Evolutionary conservation across 768 basidiomycete species (phyloP).

Genomic region (Podaxis sp.): DNA sequence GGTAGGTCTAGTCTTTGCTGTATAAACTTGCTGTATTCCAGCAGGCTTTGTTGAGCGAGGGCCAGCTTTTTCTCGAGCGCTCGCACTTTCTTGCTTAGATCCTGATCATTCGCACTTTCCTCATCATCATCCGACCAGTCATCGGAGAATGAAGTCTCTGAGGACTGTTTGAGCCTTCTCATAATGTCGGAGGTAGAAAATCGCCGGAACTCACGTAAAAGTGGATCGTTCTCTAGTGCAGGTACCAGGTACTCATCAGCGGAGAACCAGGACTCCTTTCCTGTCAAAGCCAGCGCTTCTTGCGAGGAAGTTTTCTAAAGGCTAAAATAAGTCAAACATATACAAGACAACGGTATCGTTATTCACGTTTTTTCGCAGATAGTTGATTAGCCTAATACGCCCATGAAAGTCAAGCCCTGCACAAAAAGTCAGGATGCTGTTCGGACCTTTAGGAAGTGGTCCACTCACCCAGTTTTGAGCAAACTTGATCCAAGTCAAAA

Average conservation of each 20-base stretch:
- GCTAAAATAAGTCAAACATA: slow-evolving; percentile 14
- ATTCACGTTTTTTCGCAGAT: slow-evolving; percentile 73
- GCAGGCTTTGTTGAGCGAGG: slow-evolving; percentile 56
- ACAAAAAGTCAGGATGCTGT: slow-evolving; percentile 3
- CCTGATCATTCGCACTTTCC: slow-evolving; percentile 35
- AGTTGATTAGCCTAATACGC: slow-evolving; percentile 83
- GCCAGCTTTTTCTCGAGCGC: slow-evolving; percentile 63
- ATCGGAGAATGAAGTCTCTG: slow-evolving; percentile 60
- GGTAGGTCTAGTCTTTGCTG: slow-evolving; percentile 50
- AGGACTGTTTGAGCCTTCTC: slow-evolving; percentile 9
- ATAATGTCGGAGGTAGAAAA: neutral
- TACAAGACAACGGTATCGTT: neutral
- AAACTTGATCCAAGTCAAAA: slow-evolving; percentile 59
- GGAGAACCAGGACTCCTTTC: slow-evolving; percentile 60
- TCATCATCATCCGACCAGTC: slow-evolving; percentile 82
- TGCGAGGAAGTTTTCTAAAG: slow-evolving; percentile 52
- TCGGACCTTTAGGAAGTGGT: neutral
- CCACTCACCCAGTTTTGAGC: slow-evolving; percentile 54
- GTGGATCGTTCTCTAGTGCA: slow-evolving; percentile 79
- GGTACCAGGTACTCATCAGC: slow-evolving; percentile 85
- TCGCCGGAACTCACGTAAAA: slow-evolving; percentile 69
- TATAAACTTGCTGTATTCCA: slow-evolving; percentile 61
- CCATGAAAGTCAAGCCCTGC: slow-evolving; percentile 80
- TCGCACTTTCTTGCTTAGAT: slow-evolving; percentile 47
- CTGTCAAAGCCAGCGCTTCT: slow-evolving; percentile 47